Percentiles rank a stretch among this genome's conserved stretches.
Conservation (phyloP, 2,329 filamentous ascomycete species). For the Pseudogymnoascus destructans region DNA sequence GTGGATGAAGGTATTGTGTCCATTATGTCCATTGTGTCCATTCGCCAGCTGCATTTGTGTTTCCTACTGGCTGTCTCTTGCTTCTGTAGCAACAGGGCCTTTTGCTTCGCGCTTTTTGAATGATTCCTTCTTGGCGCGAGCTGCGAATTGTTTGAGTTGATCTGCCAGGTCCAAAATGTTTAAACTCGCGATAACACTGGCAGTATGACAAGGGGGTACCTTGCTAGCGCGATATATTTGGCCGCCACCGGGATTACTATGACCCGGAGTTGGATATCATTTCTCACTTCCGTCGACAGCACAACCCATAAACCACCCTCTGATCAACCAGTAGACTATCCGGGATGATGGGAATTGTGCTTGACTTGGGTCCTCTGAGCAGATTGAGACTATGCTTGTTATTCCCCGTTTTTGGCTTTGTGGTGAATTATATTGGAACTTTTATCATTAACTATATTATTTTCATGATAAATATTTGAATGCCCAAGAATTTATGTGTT, state of each 20-base stretch:
- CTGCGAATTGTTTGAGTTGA: neutral
- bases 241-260: neutral
- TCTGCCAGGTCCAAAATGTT: neutral
- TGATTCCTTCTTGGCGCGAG: no score
- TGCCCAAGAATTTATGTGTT: neutral
- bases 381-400: neutral
- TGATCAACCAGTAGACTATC: neutral
- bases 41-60: neutral
- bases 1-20: neutral
- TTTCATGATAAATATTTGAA: neutral
- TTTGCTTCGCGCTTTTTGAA: no score
- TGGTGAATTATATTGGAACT: neutral
- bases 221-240: neutral
- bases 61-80: no score
- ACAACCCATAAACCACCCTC: neutral
- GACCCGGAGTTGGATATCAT: neutral
- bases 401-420: neutral
- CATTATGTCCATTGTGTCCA: conserved; percentile 8
- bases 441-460: neutral
- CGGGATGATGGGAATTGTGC: neutral
- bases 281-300: neutral
- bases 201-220: neutral
- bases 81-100: no score
- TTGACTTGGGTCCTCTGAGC: neutral
- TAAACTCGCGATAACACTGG: conserved; percentile 4